Evolutionary conservation across 1,284 basidiomycete species (phyloP).

Genomic region (Cutaneotrichosporon spelunceum): DNA sequence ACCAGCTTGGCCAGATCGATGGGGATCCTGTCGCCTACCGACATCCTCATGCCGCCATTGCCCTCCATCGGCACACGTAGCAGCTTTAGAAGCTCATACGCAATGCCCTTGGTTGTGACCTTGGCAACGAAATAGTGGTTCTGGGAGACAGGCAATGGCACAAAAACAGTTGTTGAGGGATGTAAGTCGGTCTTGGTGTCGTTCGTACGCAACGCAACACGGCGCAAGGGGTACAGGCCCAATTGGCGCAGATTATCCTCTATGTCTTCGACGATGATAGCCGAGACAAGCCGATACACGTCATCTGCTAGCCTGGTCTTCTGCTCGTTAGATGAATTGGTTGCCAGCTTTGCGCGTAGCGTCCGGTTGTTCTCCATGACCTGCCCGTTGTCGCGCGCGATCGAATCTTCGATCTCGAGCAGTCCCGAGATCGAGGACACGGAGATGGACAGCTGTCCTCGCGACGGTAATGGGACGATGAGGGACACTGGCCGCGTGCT

Average conservation of each 20-base stretch:
- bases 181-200: constrained; percentile 42
- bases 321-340: constrained; percentile 35
- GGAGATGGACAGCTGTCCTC: constrained; percentile 29
- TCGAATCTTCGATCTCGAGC: constrained; percentile 44
- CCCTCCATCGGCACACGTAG: constrained; percentile 35
- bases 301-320: constrained; percentile 37
- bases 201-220: constrained; percentile 38
- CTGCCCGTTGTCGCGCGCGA: constrained; percentile 27
- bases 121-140: constrained; percentile 43
- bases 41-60: constrained; percentile 32
- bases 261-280: constrained; percentile 43
- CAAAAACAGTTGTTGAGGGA: constrained; percentile 40
- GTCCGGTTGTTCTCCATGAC: constrained; percentile 23
- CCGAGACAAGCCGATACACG: constrained; percentile 37
- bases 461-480: constrained; percentile 37
- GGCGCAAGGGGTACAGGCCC: constrained; percentile 37
- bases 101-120: constrained; percentile 31
- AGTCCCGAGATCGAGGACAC: constrained; percentile 40
- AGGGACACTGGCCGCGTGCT: constrained; percentile 32
- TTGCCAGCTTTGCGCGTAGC: constrained; percentile 31
- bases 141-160: constrained; percentile 37
- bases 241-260: constrained; percentile 42
- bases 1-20: constrained; percentile 32
- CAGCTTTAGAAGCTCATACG: constrained; percentile 43
- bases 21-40: constrained; percentile 34